A percentile compares a stretch with the other conserved stretches of the same genome.
These are phyloP conservation scores for Hericium coralloides DNA, from an alignment of 768 basidiomycete genomes.

Conservation along the genomic window DNA sequence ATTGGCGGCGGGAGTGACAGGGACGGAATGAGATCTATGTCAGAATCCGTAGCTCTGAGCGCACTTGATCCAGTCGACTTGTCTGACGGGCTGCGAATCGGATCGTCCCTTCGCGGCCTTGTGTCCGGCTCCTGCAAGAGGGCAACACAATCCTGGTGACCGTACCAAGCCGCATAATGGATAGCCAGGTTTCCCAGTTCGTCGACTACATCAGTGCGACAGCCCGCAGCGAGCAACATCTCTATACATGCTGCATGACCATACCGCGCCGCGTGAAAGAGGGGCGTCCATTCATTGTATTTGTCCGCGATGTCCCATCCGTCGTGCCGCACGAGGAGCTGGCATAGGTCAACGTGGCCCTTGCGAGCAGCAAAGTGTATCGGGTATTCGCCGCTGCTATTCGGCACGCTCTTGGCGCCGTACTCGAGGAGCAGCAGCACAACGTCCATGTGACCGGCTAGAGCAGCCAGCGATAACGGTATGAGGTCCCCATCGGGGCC, in stretches of 20 bases:
- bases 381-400: constrained; percentile 94
- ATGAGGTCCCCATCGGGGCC: constrained; percentile 59
- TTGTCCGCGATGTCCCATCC: constrained; percentile 89
- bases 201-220: constrained; percentile 67
- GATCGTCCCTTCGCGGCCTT: constrained; percentile 22
- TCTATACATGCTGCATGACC: constrained; percentile 68
- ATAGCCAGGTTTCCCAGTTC: constrained; percentile 80
- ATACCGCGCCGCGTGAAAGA: constrained; percentile 90
- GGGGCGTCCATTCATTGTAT: constrained; percentile 97
- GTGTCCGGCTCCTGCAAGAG: constrained; percentile 35
- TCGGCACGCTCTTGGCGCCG: constrained; percentile 72
- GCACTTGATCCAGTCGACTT: constrained; percentile 17
- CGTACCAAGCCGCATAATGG: constrained; percentile 97
- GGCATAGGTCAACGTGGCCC: constrained; percentile 83
- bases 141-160: constrained; percentile 62
- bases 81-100: constrained; percentile 15
- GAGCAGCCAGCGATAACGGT: constrained; percentile 86
- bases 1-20: constrained; percentile 96
- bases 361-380: constrained; percentile 93
- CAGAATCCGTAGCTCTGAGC: constrained; percentile 39
- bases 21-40: constrained; percentile 88
- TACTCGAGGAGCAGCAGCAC: constrained; percentile 67
- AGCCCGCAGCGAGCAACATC: constrained; percentile 73
- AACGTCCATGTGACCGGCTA: constrained; percentile 80
- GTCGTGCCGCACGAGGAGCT: constrained; percentile 58